These are phyloP conservation scores for Cutaneotrichosporon spelunceum DNA, from an alignment of 1,284 basidiomycete genomes.

Conservation along the genomic window DNA sequence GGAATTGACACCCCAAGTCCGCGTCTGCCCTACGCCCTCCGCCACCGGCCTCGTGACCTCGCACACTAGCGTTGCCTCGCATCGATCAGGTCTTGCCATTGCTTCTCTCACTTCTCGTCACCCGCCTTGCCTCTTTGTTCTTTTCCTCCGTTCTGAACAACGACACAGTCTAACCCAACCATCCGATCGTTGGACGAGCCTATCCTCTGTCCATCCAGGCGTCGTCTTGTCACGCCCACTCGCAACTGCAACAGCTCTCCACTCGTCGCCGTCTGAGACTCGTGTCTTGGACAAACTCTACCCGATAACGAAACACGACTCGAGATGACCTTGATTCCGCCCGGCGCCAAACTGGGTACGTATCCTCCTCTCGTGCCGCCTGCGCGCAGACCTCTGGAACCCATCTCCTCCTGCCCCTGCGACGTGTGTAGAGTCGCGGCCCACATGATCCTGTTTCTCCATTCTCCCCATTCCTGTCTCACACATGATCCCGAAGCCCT, in stretches of 20 bases:
- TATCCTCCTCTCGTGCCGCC: conserved; percentile 11
- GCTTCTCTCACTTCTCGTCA: neutral
- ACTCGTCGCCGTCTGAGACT: neutral
- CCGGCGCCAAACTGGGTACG: conserved; percentile 44
- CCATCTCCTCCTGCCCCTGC: neutral
- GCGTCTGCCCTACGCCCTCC: neutral
- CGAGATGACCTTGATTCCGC: conserved; percentile 40
- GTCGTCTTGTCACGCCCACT: neutral
- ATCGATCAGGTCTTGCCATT: neutral
- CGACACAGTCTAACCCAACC: neutral
- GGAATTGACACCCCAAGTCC: neutral
- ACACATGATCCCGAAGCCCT: neutral
- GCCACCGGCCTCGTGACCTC: neutral
- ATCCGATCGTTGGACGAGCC: neutral
- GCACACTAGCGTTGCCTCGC: neutral
- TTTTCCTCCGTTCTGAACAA: neutral
- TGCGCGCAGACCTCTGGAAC: neutral
- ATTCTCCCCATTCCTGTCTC: neutral
- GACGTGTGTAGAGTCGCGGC: neutral
- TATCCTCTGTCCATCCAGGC: neutral
- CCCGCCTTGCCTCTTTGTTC: neutral
- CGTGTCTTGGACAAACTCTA: neutral
- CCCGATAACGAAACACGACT: neutral
- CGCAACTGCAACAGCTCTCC: neutral
- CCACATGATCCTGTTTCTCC: neutral